Conservation (phyloP, 2,329 filamentous ascomycete genomes). For the Alternaria incomplexa region DNA sequence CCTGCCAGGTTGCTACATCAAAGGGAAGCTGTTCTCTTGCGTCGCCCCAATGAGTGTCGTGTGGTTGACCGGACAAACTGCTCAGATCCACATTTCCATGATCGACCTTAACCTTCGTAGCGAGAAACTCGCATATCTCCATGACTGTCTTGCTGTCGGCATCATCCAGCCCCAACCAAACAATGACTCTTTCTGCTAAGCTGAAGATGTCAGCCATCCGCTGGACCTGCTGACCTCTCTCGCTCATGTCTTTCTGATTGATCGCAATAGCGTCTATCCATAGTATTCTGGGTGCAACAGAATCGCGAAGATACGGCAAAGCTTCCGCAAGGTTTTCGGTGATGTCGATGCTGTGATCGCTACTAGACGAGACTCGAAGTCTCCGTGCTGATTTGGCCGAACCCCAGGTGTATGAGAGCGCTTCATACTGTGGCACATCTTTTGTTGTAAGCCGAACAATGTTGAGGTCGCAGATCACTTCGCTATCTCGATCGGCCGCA, state of each 20-base stretch:
- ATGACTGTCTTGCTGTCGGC: background rate
- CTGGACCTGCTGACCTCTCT: background rate
- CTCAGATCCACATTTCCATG: background rate
- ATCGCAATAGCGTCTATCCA: background rate
- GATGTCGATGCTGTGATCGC: background rate
- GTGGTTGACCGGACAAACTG: background rate
- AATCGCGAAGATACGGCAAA: background rate
- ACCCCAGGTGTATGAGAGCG: background rate
- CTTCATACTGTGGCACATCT: background rate
- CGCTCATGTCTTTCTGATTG: background rate
- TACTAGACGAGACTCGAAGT: background rate
- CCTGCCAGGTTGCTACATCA: background rate
- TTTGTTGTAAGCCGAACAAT: background rate
- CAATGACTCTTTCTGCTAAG: background rate
- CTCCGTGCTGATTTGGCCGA: background rate
- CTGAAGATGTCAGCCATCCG: background rate
- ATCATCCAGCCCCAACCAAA: constrained; percentile 1
- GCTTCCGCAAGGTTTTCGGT: background rate
- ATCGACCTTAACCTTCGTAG: background rate
- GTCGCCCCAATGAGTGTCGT: background rate
- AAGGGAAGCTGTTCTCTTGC: background rate
- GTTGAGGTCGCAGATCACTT: constrained; percentile 1
- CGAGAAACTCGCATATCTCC: background rate
- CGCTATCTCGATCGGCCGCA: background rate
- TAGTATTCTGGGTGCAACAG: background rate